Conservation (phyloP, 805 yeast genomes). For the Myxozyma melibiosi region DNA sequence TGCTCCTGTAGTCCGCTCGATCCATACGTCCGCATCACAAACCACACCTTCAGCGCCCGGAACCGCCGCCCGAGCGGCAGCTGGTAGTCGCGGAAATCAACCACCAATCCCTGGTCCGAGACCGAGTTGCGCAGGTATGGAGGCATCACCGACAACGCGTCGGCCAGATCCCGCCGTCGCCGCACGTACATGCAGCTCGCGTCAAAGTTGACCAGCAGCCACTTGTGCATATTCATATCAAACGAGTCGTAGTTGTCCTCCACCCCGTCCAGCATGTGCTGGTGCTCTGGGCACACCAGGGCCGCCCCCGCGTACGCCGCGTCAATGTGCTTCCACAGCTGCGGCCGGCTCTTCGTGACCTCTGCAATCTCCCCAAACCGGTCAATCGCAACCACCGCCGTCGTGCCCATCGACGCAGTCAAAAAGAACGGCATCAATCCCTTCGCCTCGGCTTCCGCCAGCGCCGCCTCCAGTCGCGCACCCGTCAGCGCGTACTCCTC, state of each 20-base stretch:
- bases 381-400: conserved; percentile 36
- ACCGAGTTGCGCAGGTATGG: conserved; percentile 33
- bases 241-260: conserved; percentile 33
- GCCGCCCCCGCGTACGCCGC: conserved; percentile 38
- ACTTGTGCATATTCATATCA: conserved; percentile 37
- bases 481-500: conserved; percentile 33
- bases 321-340: conserved; percentile 34
- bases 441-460: conserved; percentile 20
- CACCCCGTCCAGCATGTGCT: conserved; percentile 26
- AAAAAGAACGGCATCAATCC: conserved; percentile 34
- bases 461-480: conserved; percentile 18
- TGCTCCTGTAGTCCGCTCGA: conserved; percentile 31
- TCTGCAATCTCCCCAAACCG: conserved; percentile 27
- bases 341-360: conserved; percentile 18
- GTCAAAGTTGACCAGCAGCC: conserved; percentile 36
- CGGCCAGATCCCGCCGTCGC: conserved; percentile 29
- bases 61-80: conserved; percentile 36
- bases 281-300: conserved; percentile 32
- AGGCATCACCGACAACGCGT: conserved; percentile 34
- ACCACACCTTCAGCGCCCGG: conserved; percentile 36
- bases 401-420: conserved; percentile 36
- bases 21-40: conserved; percentile 36
- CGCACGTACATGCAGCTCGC: conserved; percentile 35
- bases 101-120: conserved; percentile 34
- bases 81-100: conserved; percentile 37